Evolutionary conservation across 306 rosid genomes (phyloP).

Genomic region (Arachis hypogaea): DNA sequence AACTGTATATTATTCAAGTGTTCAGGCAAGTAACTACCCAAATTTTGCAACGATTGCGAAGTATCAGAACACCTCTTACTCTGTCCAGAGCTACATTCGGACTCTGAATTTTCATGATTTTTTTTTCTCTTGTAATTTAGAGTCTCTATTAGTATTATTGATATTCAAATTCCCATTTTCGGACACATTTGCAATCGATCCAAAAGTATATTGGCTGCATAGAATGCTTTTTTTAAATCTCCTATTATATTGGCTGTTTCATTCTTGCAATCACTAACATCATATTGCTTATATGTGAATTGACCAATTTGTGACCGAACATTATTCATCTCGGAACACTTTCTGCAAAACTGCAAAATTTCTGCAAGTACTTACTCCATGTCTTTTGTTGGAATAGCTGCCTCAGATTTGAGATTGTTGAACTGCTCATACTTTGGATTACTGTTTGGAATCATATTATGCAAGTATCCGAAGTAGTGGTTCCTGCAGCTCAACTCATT

Average conservation of each 20-base stretch:
- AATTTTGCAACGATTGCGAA: slow-evolving; percentile 39
- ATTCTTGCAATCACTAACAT: slow-evolving; percentile 30
- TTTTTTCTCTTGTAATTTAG: slow-evolving; percentile 34
- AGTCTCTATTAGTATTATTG: slow-evolving; percentile 27
- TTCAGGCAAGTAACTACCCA: slow-evolving; percentile 37
- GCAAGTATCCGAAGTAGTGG: slow-evolving; percentile 27
- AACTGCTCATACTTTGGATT: slow-evolving; percentile 17
- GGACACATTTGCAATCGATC: slow-evolving; percentile 29
- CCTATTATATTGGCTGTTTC: neutral
- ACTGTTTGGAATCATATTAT: slow-evolving; percentile 31
- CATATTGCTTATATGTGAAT: slow-evolving; percentile 11
- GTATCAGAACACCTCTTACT: slow-evolving; percentile 39
- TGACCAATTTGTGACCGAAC: slow-evolving; percentile 33
- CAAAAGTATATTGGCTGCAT: slow-evolving; percentile 23
- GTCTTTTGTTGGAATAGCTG: slow-evolving; percentile 28
- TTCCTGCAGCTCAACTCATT: slow-evolving; percentile 34
- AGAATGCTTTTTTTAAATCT: slow-evolving; percentile 15
- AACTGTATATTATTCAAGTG: slow-evolving; percentile 45
- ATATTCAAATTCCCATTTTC: slow-evolving; percentile 37
- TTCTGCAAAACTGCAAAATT: slow-evolving; percentile 25
- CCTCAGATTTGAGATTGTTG: slow-evolving; percentile 23
- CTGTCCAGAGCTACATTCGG: slow-evolving; percentile 33
- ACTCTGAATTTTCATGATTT: neutral
- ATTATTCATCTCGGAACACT: slow-evolving; percentile 1
- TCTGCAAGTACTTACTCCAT: slow-evolving; percentile 40